A percentile compares a stretch with the other conserved stretches of the same genome.
phyloP scores from a whole-genome alignment of 2,329 filamentous ascomycete species.

The Fusarium irregulare region DNA sequence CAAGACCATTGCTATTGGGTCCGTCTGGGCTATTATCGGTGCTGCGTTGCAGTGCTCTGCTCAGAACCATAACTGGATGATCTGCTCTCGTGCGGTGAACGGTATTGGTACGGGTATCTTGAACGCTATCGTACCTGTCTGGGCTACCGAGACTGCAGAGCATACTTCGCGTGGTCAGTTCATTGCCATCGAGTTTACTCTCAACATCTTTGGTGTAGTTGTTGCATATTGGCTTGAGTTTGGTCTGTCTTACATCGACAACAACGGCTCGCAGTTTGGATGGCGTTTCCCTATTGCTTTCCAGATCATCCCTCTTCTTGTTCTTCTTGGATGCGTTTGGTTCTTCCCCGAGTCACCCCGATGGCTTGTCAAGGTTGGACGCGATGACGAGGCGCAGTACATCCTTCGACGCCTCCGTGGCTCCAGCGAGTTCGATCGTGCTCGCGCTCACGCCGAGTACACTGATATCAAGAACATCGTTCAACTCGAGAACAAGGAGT shows the following conservation, averaged over 20 bases:
- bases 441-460: constrained; percentile 71
- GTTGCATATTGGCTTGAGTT: constrained; percentile 69
- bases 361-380: constrained; percentile 73
- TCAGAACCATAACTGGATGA: constrained; percentile 41
- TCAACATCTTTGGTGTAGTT: constrained; percentile 50
- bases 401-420: constrained; percentile 74
- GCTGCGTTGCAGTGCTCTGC: constrained; percentile 30
- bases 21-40: constrained; percentile 30
- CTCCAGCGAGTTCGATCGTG: constrained; percentile 61
- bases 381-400: constrained; percentile 74
- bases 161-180: constrained; percentile 75
- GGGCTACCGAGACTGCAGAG: constrained; percentile 76
- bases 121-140: constrained; percentile 77
- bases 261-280: constrained; percentile 66
- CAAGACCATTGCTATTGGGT: constrained; percentile 35
- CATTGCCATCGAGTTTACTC: constrained; percentile 70
- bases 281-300: constrained; percentile 79
- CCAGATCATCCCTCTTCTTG: constrained; percentile 72
- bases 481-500: constrained; percentile 65
- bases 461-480: constrained; percentile 72
- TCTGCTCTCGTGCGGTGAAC: constrained; percentile 48
- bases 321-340: constrained; percentile 67
- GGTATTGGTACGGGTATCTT: constrained; percentile 73
- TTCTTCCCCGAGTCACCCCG: constrained; percentile 78
- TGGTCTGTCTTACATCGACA: constrained; percentile 70